A percentile compares a stretch with the other conserved stretches of the same genome.
Evolutionary conservation across 345 rosid genomes (phyloP).

Genomic region (Lepidium africanum): DNA sequence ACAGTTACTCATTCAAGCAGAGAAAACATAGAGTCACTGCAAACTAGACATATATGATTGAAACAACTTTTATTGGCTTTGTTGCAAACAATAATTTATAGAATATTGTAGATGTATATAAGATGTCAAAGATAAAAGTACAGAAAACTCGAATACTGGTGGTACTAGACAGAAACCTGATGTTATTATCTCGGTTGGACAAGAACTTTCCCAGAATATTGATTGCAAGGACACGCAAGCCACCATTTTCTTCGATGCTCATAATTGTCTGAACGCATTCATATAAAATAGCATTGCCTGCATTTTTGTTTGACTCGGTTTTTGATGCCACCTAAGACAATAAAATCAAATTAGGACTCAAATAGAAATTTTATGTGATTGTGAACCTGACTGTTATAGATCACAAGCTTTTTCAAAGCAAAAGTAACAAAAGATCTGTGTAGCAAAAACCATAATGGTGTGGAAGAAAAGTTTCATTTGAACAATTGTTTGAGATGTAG

Average conservation of each 20-base stretch:
- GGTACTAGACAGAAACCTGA: conserved; percentile 44
- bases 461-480: not conserved
- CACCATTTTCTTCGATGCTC: conserved; percentile 96
- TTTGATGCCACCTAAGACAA: conserved; percentile 82
- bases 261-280: conserved; percentile 94
- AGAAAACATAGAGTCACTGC: not conserved
- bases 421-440: not conserved
- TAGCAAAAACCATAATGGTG: not conserved
- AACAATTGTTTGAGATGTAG: not conserved
- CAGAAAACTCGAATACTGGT: not conserved
- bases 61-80: not conserved
- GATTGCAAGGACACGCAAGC: conserved; percentile 94
- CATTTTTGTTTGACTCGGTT: conserved; percentile 96
- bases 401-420: not conserved
- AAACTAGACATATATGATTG: not conserved
- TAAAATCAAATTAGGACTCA: conserved; percentile 5
- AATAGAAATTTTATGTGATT: conserved; percentile 1
- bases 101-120: not conserved
- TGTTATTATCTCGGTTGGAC: conserved; percentile 96
- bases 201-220: conserved; percentile 92
- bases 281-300: conserved; percentile 94
- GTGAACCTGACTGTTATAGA: not conserved
- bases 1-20: not conserved
- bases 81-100: not conserved
- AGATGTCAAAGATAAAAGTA: not conserved